Percentiles rank a stretch among this genome's conserved stretches.
Conservation (phyloP, 1,284 basidiomycete genomes). For the Malassezia globosa region DNA sequence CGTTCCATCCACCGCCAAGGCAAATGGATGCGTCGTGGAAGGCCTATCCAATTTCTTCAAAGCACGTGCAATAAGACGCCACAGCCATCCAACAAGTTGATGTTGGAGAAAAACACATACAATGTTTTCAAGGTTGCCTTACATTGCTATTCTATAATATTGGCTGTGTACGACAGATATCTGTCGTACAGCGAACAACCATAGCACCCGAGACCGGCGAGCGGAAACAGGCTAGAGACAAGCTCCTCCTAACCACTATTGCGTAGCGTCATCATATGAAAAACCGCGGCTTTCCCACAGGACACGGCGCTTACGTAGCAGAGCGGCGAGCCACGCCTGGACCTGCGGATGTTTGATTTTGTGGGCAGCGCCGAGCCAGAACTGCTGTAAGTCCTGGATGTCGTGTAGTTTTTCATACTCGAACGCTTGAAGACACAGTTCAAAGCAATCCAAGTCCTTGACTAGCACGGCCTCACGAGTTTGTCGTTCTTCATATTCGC, state of each 20-base stretch:
- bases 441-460: conserved; percentile 88
- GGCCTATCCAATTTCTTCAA: too few relatives aligned
- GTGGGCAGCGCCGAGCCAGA: conserved; percentile 26
- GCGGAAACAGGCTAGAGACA: too few relatives aligned
- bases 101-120: too few relatives aligned
- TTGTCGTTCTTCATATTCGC: conserved; percentile 80
- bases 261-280: conserved; percentile 1
- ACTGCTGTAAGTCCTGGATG: conserved; percentile 41
- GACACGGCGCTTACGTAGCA: conserved; percentile 8
- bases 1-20: conserved; percentile 15
- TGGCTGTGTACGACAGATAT: too few relatives aligned
- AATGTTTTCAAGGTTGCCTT: too few relatives aligned
- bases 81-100: too few relatives aligned
- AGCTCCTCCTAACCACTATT: too few relatives aligned
- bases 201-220: too few relatives aligned
- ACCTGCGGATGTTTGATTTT: conserved; percentile 28
- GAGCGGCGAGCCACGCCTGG: conserved; percentile 20
- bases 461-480: conserved; percentile 78
- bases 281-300: conserved; percentile 11
- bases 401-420: conserved; percentile 48
- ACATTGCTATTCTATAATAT: too few relatives aligned
- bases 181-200: too few relatives aligned
- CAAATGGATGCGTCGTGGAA: too few relatives aligned
- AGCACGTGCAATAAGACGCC: too few relatives aligned
- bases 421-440: conserved; percentile 64